Conservation (phyloP, 2,329 filamentous ascomycete species). For the Ceratocystis colombiana region DNA sequence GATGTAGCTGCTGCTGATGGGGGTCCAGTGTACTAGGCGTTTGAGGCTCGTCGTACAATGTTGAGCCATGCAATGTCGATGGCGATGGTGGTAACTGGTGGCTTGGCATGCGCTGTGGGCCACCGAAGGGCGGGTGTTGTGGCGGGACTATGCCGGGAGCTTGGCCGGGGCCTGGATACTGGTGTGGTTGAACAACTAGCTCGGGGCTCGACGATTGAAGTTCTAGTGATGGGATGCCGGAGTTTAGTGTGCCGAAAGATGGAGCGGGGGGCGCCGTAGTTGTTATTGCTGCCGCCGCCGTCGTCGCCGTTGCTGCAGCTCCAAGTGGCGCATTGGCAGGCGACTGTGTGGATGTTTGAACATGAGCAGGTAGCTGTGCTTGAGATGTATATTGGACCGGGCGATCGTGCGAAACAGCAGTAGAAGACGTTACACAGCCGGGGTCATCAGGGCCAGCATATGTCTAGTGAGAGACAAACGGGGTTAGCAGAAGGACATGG, state of each 20-base stretch:
- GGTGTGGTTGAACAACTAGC: neutral
- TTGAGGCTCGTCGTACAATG: constrained; percentile 12
- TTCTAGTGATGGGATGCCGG: neutral
- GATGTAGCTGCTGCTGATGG: neutral
- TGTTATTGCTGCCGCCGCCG: neutral
- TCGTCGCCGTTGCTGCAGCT: too few relatives aligned
- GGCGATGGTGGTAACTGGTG: constrained; percentile 6
- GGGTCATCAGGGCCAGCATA: constrained; percentile 11
- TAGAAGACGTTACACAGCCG: neutral
- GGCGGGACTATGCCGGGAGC: neutral
- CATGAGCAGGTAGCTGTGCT: neutral
- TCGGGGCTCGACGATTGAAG: constrained; percentile 13
- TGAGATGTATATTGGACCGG: neutral
- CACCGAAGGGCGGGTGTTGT: neutral
- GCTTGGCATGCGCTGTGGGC: neutral
- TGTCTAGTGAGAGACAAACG: neutral
- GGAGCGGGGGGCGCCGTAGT: neutral
- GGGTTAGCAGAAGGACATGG: constrained; percentile 14
- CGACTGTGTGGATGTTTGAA: too few relatives aligned
- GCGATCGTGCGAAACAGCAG: neutral
- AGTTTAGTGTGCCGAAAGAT: neutral
- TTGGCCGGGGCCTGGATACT: neutral
- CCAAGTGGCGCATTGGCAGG: too few relatives aligned
- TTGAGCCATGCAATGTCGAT: constrained; percentile 3
- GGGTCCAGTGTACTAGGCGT: constrained; percentile 4